Base-by-base conservation (phyloP, 495 filamentous ascomycete genomes). In the Penicillium coprophilum region DNA sequence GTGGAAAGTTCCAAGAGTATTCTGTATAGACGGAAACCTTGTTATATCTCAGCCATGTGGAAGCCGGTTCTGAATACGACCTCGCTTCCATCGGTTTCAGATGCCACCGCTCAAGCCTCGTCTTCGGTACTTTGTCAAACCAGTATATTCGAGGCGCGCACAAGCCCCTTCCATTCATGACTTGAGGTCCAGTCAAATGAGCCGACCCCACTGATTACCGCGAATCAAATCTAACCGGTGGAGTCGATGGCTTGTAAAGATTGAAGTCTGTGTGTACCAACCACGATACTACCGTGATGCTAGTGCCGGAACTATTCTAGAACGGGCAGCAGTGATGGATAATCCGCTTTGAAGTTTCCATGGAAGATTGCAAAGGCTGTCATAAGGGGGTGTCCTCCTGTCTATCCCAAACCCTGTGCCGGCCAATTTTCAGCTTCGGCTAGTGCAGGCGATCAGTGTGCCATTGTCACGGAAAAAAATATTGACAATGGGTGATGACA, bases 61-160 rank as follows among this genome's bases (percentile, higher is more conserved):
- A 41, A 52, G 21, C 15, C 36, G 34, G 34, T 28, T 24, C 39
- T 38, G 36, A 30, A 51, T 51, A 51, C 49, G 34, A 51, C 32
- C 19, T 7, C 36, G 21, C 24, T 27, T 27, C 8, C 12, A 15
- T 50, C 2, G 5, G 12, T 46, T 46, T n/a, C 44, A 39, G 11
- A 34, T 50, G 21, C 48, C 48, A 39, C 49, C 49, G 49, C 49
- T 41, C 23, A 51, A 39, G 36, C 49, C 49, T 51, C 38, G 24
- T 6, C 7, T 24, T 27, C 4, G 24, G 24, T 27, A 27, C 24
- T 27, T 27, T 27, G 24, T 27, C 4, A 27, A 27, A n/a, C n/a
- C n/a, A 4, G 24, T 27, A 27, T 4, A 36, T 40, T 28, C 11
- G 44, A 46, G 17, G 11, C 24, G 7, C 23, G 46, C 46, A 41